Evolutionary conservation across 306 rosid genomes (phyloP).

Genomic region (Trifolium dubium): DNA sequence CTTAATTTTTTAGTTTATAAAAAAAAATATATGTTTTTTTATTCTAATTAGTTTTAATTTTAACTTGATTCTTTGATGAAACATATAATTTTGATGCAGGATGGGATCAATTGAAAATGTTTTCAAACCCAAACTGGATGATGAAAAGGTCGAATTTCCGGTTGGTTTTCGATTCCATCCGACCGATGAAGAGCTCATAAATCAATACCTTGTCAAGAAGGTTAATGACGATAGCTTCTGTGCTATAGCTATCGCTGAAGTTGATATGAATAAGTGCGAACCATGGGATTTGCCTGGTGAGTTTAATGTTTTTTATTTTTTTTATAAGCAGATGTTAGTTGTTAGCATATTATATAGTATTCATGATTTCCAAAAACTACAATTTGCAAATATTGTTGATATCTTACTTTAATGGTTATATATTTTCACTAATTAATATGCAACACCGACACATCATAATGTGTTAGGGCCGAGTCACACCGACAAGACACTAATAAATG

Average conservation of each 20-base stretch:
- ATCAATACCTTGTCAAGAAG: conserved; percentile 63
- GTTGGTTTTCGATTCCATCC: conserved; percentile 86
- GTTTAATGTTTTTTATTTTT: neutral
- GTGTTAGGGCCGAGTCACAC: neutral
- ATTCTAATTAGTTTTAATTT: neutral
- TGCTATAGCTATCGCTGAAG: conserved; percentile 68
- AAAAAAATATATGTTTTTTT: no score
- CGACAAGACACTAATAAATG: neutral
- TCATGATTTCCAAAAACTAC: neutral
- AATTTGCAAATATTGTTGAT: no score
- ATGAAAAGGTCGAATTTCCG: conserved; percentile 56
- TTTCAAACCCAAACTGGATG: conserved; percentile 36
- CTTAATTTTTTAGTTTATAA: no score
- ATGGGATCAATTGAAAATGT: conserved; percentile 52
- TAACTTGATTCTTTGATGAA: conserved; percentile 13
- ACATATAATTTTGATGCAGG: conserved; percentile 23
- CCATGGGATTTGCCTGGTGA: conserved; percentile 93
- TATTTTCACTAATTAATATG: neutral
- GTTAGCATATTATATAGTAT: neutral
- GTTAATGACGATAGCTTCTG: conserved; percentile 56
- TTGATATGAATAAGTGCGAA: conserved; percentile 77
- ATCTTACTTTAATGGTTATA: neutral
- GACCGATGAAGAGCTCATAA: conserved; percentile 77
- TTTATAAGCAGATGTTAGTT: neutral
- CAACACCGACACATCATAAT: neutral